Percentiles rank a stretch among this genome's conserved stretches.
Evolutionary conservation across 2,329 filamentous ascomycete species (phyloP).

Genomic region (Aspergillus fijiensis): DNA sequence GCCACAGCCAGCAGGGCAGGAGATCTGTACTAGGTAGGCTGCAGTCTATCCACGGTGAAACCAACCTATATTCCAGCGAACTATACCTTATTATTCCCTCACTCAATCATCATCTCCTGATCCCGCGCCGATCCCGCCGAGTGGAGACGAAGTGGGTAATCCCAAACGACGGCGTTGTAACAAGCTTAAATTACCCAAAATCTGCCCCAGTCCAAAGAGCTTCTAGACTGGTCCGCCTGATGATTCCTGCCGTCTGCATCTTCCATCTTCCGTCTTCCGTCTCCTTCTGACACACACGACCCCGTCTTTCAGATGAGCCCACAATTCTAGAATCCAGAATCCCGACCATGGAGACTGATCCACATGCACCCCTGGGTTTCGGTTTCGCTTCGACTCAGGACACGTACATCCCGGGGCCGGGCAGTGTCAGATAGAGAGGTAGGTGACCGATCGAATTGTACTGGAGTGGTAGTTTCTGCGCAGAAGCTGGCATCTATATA

Average conservation of each 20-base stretch:
- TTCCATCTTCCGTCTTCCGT: too few species aligned
- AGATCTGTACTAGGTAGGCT: neutral
- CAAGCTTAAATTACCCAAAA: neutral
- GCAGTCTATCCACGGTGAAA: neutral
- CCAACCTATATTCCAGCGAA: neutral
- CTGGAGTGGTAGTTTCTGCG: neutral
- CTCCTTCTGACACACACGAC: too few species aligned
- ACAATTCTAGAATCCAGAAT: neutral
- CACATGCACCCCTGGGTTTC: neutral
- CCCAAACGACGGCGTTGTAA: neutral
- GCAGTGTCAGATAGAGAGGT: neutral
- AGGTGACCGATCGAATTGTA: neutral
- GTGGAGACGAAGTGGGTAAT: neutral
- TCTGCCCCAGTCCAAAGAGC: neutral
- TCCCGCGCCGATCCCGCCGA: neutral
- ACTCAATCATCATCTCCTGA: neutral
- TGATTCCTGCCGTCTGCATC: too few species aligned
- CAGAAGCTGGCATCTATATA: neutral
- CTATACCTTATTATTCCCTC: neutral
- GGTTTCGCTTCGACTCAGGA: neutral
- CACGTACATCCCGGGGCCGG: neutral
- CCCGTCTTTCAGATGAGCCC: neutral
- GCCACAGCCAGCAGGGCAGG: neutral
- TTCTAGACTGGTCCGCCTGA: neutral
- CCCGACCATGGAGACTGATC: neutral